Percentiles rank a stretch among this genome's conserved stretches.
These are phyloP conservation scores for Metschnikowia matae DNA, from an alignment of 805 yeast genomes.

Conservation along the genomic window DNA sequence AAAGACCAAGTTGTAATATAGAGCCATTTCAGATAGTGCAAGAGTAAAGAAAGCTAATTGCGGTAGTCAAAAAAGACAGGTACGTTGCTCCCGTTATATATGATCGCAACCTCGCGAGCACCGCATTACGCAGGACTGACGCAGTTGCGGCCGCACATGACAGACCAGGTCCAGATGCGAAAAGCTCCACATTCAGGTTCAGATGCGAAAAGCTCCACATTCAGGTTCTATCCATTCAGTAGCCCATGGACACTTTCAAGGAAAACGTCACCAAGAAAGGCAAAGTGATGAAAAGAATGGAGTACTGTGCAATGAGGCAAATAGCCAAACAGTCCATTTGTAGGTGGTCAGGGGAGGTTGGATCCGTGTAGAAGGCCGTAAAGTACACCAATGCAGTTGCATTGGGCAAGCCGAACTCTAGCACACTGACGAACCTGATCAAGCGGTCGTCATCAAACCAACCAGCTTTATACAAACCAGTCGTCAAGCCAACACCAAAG, in stretches of 20 bases:
- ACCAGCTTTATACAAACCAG: constrained; percentile 56
- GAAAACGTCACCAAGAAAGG: constrained; percentile 76
- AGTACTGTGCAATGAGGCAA: constrained; percentile 69
- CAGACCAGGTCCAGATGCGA: neutral
- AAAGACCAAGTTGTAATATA: constrained; percentile 54
- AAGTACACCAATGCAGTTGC: constrained; percentile 86
- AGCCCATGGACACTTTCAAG: constrained; percentile 43
- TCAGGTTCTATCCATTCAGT: neutral
- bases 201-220: no score
- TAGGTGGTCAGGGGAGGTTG: constrained; percentile 43
- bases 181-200: no score
- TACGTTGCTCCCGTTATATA: neutral
- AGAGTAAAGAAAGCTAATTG: neutral
- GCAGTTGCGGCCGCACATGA: neutral
- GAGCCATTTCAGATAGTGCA: constrained; percentile 29
- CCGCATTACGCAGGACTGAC: constrained; percentile 2
- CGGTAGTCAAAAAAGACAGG: neutral
- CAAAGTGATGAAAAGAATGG: constrained; percentile 59
- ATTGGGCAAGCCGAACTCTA: constrained; percentile 77
- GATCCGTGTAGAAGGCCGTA: constrained; percentile 83
- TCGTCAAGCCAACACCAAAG: constrained; percentile 58
- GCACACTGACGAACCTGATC: constrained; percentile 66
- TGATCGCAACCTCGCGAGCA: constrained; percentile 4
- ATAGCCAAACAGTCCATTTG: constrained; percentile 88
- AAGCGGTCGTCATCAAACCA: constrained; percentile 62